Percentiles rank a stretch among this genome's conserved stretches.
These are phyloP conservation scores for Onygenales sp. DNA, from an alignment of 2,329 filamentous ascomycete genomes.

Conservation along the genomic window DNA sequence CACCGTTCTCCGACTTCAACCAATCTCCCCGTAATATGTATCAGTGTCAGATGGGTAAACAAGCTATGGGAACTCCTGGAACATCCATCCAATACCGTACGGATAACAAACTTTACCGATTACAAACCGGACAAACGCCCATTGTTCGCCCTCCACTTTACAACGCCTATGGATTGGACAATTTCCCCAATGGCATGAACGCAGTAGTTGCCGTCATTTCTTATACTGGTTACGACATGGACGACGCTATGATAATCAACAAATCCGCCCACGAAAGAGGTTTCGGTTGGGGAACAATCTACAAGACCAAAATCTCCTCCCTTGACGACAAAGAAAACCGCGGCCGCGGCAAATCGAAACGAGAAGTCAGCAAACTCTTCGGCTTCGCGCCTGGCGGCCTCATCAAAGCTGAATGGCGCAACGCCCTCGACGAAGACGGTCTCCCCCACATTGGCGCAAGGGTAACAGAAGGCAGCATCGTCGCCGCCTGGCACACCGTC, in stretches of 20 bases:
- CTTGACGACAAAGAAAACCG: constrained; percentile 68
- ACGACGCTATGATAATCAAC: constrained; percentile 99
- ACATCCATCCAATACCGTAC: constrained; percentile 77
- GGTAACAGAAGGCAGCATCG: constrained; percentile 69
- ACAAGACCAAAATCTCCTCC: constrained; percentile 90
- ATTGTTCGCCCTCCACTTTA: constrained; percentile 86
- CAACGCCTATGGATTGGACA: constrained; percentile 93
- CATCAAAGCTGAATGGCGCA: constrained; percentile 60
- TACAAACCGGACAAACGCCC: constrained; percentile 93
- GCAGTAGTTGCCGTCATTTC: constrained; percentile 95
- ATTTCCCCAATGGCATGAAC: constrained; percentile 95
- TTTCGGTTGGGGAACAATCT: constrained; percentile 91
- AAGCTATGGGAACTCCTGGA: constrained; percentile 95
- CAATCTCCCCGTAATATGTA: constrained; percentile 99
- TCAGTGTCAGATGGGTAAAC: constrained; percentile 98
- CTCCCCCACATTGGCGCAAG: constrained; percentile 70
- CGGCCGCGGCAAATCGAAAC: constrained; percentile 54
- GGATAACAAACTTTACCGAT: constrained; percentile 91
- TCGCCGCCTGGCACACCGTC: constrained; percentile 86
- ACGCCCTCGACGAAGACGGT: constrained; percentile 76
- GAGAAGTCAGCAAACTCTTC: constrained; percentile 70
- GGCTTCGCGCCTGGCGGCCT: constrained; percentile 75
- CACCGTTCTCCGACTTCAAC: constrained; percentile 97
- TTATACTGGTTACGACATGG: constrained; percentile 99
- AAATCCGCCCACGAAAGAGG: constrained; percentile 93